Evolutionary conservation across 106 monocot species (phyloP).

Genomic region (Platanthera guangdongensis): DNA sequence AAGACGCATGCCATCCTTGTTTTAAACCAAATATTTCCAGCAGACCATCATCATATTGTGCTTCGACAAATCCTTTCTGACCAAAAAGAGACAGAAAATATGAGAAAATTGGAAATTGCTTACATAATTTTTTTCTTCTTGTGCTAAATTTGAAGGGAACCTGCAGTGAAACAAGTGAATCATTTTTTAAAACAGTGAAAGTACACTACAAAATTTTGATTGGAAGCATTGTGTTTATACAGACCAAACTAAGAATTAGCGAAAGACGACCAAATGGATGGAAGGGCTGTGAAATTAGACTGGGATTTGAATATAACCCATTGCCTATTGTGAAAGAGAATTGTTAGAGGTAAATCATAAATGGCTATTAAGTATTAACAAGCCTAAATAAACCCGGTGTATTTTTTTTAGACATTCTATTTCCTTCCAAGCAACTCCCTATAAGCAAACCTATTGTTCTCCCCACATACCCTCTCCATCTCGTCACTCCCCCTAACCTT

Average conservation of each 20-base stretch:
- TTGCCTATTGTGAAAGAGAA: neutral
- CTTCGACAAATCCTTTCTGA: conserved; percentile 91
- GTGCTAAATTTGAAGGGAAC: neutral
- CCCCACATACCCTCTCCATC: too few species aligned
- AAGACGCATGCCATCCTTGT: conserved; percentile 98
- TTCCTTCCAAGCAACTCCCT: too few species aligned
- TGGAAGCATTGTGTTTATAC: neutral
- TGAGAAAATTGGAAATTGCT: neutral
- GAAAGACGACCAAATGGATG: neutral
- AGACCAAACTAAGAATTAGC: neutral
- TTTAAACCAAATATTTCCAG: conserved; percentile 96
- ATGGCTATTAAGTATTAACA: too few species aligned
- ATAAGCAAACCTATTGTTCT: too few species aligned
- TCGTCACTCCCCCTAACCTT: too few species aligned
- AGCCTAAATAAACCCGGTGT: too few species aligned
- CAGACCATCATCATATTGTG: conserved; percentile 87
- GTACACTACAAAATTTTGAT: neutral
- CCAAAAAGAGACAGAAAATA: neutral
- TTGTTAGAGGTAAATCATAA: too few species aligned
- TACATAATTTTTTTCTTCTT: neutral
- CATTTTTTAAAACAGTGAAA: neutral
- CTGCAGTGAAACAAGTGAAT: neutral
- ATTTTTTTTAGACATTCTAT: too few species aligned
- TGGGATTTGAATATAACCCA: neutral
- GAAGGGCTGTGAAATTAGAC: neutral